Evolutionary conservation across 768 basidiomycete species (phyloP).

Genomic region (Infundibulicybe gibba): DNA sequence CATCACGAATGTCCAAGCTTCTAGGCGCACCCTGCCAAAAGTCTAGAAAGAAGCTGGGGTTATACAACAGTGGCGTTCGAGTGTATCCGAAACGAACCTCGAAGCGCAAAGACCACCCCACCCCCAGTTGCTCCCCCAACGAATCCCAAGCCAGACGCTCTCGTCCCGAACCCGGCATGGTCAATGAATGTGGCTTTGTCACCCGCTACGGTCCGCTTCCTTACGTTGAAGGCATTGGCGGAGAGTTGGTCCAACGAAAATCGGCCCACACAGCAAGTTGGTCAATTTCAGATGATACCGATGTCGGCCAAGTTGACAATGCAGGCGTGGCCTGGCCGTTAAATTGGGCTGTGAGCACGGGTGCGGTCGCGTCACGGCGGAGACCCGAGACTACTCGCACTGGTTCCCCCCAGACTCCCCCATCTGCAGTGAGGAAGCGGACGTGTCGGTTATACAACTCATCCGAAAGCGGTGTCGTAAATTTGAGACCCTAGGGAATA

Average conservation of each 20-base stretch:
- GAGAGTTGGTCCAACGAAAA: slow-evolving; percentile 32
- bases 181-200: slow-evolving; percentile 22
- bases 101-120: slow-evolving; percentile 29
- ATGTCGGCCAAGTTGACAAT: slow-evolving; percentile 31
- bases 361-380: slow-evolving; percentile 31
- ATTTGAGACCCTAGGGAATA: slow-evolving; percentile 22
- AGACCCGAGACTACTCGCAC: slow-evolving; percentile 32
- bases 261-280: slow-evolving; percentile 31
- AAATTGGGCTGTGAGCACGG: slow-evolving; percentile 32
- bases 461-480: slow-evolving; percentile 29
- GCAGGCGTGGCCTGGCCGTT: slow-evolving; percentile 27
- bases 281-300: slow-evolving; percentile 24
- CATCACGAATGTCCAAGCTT: slow-evolving; percentile 30
- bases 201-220: slow-evolving; percentile 25
- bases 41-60: slow-evolving; percentile 14
- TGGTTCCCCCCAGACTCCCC: slow-evolving; percentile 35
- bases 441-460: slow-evolving; percentile 31
- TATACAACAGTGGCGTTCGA: too few species aligned
- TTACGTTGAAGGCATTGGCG: slow-evolving; percentile 23
- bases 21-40: slow-evolving; percentile 35
- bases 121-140: slow-evolving; percentile 31
- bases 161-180: slow-evolving; percentile 28
- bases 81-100: slow-evolving; percentile 15
- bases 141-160: slow-evolving; percentile 31
- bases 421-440: slow-evolving; percentile 26